Conservation (phyloP, 805 yeast species). For the Starmerella floricola region DNA sequence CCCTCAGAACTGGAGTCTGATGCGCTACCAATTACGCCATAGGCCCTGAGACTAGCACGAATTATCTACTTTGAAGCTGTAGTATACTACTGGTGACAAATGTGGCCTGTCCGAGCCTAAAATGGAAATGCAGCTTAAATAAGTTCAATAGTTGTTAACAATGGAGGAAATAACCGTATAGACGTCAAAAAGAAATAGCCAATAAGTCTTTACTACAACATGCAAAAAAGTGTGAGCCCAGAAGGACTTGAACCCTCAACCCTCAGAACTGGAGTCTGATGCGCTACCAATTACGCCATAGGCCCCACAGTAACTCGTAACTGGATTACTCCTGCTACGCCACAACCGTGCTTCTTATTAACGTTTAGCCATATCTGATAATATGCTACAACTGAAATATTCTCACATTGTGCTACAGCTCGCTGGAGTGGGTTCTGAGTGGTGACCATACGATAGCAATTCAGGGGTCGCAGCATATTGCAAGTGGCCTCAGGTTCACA, state of each 20-base stretch:
- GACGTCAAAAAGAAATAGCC: not conserved
- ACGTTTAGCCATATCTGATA: not conserved
- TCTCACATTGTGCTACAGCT: too few relatives aligned
- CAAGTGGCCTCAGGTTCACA: too few relatives aligned
- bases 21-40: slow-evolving; percentile 20
- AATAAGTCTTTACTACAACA: too few relatives aligned
- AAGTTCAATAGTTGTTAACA: not conserved
- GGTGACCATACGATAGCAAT: too few relatives aligned
- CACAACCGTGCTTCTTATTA: slow-evolving; percentile 4
- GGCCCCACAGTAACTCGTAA: slow-evolving; percentile 7
- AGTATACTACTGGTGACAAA: too few relatives aligned
- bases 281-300: slow-evolving; percentile 20
- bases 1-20: slow-evolving; percentile 21
- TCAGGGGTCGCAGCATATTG: too few relatives aligned
- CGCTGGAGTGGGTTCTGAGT: too few relatives aligned
- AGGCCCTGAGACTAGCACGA: too few relatives aligned
- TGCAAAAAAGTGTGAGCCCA: slow-evolving; percentile 12
- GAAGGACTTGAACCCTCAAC: slow-evolving; percentile 22
- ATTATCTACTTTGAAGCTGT: too few relatives aligned
- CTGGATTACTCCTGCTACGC: not conserved
- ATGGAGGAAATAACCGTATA: not conserved
- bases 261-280: slow-evolving; percentile 21
- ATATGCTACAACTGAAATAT: not conserved
- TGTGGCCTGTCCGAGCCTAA: too few relatives aligned
- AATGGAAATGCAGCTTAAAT: too few relatives aligned